These are phyloP conservation scores for Aphanocladium album DNA, from an alignment of 2,329 filamentous ascomycete species.

Conservation along the genomic window DNA sequence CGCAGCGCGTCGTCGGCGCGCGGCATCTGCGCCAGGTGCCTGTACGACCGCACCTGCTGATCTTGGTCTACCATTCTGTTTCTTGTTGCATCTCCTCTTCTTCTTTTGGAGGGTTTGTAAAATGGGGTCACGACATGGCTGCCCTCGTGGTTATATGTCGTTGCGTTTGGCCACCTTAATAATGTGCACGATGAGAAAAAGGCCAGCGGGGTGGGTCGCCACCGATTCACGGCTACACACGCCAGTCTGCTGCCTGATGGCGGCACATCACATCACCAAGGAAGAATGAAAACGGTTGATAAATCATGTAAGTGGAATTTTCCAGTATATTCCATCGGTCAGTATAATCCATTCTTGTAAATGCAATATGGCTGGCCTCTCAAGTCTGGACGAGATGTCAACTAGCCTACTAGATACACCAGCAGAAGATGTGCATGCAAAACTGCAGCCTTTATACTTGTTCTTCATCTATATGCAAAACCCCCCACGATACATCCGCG, in stretches of 20 bases:
- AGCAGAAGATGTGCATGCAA: background rate
- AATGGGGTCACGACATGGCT: background rate
- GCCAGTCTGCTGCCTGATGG: background rate
- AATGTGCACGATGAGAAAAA: background rate
- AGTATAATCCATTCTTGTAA: background rate
- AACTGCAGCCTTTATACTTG: no score
- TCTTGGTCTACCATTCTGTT: slow-evolving; percentile 38
- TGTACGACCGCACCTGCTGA: slow-evolving; percentile 41
- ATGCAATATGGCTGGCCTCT: no score
- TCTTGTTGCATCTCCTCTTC: background rate
- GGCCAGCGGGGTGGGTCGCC: background rate
- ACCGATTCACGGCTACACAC: background rate
- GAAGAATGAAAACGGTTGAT: background rate
- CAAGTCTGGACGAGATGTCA: no score
- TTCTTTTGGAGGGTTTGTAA: no score
- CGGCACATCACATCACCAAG: background rate
- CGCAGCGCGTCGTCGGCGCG: slow-evolving; percentile 48
- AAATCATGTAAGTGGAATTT: background rate
- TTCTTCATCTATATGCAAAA: no score
- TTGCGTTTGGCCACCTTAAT: background rate
- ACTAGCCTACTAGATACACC: no score
- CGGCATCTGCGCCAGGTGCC: slow-evolving; percentile 43
- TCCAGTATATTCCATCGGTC: background rate
- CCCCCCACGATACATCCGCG: no score
- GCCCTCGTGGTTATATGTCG: background rate